Base-by-base conservation (phyloP, 306 rosid species). In the cucumber (Cucumis sativus) region DNA sequence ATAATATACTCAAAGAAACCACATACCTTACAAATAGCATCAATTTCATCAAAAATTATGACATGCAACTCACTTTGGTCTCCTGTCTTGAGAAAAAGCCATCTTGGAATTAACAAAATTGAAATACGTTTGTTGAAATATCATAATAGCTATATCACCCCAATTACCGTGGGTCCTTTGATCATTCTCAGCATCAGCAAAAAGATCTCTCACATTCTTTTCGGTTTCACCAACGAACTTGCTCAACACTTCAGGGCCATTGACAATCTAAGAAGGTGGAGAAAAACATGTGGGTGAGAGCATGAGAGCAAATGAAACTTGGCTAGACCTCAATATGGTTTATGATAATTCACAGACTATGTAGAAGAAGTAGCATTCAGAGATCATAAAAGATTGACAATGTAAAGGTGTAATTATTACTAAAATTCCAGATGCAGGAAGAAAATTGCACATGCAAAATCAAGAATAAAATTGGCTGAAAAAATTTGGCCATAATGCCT, bases 101-200 rank as follows among this genome's bases (percentile, higher is more conserved):
- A 71, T 75, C 33, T 74, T 79, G 67, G 43, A 51, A 65, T 82
- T 55, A 83, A 69, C 79, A 75, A 78, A 37, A 49, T 75, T 67
- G 63, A 76, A 78, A 84, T 78, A 51, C 70, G 25, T 23, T 51
- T 76, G 76, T 61, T 33, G 40, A 71, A 71, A 68, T 74, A 79
- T 62, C 35, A 60, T 35, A 74, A 72, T 56, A 77, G 37, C 28
- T 9, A 33, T 85, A 69, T 81, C 78, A 62, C 82, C 83, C 37
- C 49, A 18, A 51, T 87, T 84, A 89, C 99, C 99, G 58, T 35
- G 88, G 81, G 87, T 57, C 85, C 89, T 92, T 82, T 96, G 98
- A 78, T 96, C 99, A 74, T 86, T 91, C 84, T 96, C 99, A 71
- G 99, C 99, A 91, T 96, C 99, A 55, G 98, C 97, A 89, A 96